These are phyloP conservation scores for Blastobotrys parvus DNA, from an alignment of 805 yeast species.

Conservation along the genomic window DNA sequence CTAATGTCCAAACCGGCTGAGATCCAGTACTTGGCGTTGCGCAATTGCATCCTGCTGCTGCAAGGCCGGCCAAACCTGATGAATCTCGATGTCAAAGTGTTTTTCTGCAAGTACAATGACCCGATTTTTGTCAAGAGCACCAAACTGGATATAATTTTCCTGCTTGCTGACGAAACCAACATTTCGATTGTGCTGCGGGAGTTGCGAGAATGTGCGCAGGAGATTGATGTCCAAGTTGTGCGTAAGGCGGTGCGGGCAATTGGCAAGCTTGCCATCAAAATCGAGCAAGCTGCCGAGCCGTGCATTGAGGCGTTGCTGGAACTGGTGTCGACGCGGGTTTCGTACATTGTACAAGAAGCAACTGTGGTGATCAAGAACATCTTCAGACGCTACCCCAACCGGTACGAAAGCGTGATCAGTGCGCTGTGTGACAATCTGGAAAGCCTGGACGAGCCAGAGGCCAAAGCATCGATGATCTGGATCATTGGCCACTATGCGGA, in stretches of 20 bases:
- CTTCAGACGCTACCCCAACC: conserved; percentile 63
- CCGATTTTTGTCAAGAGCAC: conserved; percentile 86
- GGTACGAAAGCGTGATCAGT: conserved; percentile 38
- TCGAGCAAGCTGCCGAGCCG: conserved; percentile 49
- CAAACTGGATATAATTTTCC: conserved; percentile 76
- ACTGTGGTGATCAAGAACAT: conserved; percentile 69
- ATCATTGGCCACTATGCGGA: conserved; percentile 65
- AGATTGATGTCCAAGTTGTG: conserved; percentile 78
- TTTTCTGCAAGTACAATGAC: conserved; percentile 77
- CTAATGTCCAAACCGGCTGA: conserved; percentile 72
- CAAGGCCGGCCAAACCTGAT: conserved; percentile 56
- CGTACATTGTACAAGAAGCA: conserved; percentile 73
- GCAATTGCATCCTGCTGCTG: conserved; percentile 71
- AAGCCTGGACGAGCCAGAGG: conserved; percentile 63
- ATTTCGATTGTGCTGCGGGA: conserved; percentile 59
- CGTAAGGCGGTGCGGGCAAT: conserved; percentile 82
- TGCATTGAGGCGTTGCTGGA: conserved; percentile 59
- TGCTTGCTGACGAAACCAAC: conserved; percentile 61
- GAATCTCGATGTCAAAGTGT: conserved; percentile 62
- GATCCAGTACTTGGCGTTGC: conserved; percentile 68
- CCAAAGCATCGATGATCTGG: conserved; percentile 77
- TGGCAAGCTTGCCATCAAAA: conserved; percentile 78
- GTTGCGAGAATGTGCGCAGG: conserved; percentile 78
- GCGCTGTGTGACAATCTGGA: conserved; percentile 38
- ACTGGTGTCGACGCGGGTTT: conserved; percentile 54